phyloP scores from a whole-genome alignment of 1,139 yeast species.

The Blastobotrys petasosporus region DNA sequence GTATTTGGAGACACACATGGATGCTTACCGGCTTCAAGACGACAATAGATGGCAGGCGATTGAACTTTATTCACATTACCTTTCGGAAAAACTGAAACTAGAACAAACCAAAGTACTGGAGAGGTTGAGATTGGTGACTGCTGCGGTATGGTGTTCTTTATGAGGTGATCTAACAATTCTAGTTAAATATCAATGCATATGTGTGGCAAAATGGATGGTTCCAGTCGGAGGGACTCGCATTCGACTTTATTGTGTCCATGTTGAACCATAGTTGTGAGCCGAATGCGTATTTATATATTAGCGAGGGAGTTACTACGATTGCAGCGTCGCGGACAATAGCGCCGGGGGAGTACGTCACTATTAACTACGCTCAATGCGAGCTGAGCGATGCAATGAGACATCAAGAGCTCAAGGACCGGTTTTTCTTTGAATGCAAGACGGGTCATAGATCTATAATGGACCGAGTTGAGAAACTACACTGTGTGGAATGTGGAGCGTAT shows the following conservation, averaged over 20 bases:
- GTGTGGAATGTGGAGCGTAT: neutral
- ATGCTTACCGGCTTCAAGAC: no score
- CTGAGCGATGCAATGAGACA: slow-evolving; percentile 1
- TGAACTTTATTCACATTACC: no score
- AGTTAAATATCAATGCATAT: neutral
- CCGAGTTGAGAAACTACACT: neutral
- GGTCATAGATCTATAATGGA: neutral
- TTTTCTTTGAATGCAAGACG: slow-evolving; percentile 5
- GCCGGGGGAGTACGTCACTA: slow-evolving; percentile 6
- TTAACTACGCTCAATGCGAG: slow-evolving; percentile 1
- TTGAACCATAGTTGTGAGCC: slow-evolving; percentile 8
- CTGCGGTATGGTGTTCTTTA: no score
- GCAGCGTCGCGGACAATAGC: neutral
- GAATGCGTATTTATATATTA: neutral
- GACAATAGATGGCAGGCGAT: no score
- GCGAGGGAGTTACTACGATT: neutral
- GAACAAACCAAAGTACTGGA: no score
- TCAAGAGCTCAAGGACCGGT: neutral
- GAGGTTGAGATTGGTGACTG: no score
- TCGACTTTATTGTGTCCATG: slow-evolving; percentile 4
- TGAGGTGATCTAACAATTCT: no score
- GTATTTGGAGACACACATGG: no score
- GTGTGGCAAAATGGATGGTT: neutral
- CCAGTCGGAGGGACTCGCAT: slow-evolving; percentile 4
- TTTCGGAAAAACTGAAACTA: no score